Percentiles rank a stretch among this genome's conserved stretches.
These are phyloP conservation scores for Saururus chinensis DNA, from an alignment of 164 flowering plant species.

Conservation along the genomic window DNA sequence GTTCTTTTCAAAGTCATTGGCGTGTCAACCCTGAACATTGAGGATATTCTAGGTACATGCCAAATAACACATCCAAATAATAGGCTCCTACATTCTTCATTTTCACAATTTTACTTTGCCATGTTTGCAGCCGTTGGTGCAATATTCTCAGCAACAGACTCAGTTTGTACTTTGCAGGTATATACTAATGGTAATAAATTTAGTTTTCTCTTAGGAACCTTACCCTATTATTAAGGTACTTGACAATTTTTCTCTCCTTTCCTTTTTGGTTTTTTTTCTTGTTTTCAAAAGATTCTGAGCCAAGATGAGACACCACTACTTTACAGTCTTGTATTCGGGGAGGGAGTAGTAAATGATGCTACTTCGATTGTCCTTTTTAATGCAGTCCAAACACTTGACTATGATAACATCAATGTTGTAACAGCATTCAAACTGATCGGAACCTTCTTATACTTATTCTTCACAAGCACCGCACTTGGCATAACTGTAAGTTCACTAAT, in stretches of 20 bases:
- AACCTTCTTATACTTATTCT: conserved; percentile 56
- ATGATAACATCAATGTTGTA: conserved; percentile 26
- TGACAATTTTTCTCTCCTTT: neutral
- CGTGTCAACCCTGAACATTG: conserved; percentile 19
- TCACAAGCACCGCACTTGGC: conserved; percentile 68
- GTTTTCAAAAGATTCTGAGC: conserved; percentile 44
- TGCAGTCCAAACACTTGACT: conserved; percentile 72
- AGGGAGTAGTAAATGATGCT: conserved; percentile 89
- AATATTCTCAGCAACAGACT: conserved; percentile 84
- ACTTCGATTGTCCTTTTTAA: conserved; percentile 89
- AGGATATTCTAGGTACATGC: conserved; percentile 46
- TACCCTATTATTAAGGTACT: neutral
- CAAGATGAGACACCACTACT: conserved; percentile 86
- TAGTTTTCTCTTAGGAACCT: too few relatives aligned
- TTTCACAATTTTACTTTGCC: neutral
- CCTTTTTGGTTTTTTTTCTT: conserved; percentile 6
- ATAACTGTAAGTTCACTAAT: conserved; percentile 34
- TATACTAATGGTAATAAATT: neutral
- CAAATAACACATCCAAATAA: neutral
- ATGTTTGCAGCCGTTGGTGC: conserved; percentile 64
- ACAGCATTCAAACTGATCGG: conserved; percentile 42
- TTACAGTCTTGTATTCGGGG: conserved; percentile 85
- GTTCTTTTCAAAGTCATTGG: conserved; percentile 42
- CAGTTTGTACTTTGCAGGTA: conserved; percentile 93
- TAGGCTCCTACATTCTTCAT: neutral